Conservation (phyloP, 2,329 filamentous ascomycete species). For the Fusarium tjaetaba region DNA sequence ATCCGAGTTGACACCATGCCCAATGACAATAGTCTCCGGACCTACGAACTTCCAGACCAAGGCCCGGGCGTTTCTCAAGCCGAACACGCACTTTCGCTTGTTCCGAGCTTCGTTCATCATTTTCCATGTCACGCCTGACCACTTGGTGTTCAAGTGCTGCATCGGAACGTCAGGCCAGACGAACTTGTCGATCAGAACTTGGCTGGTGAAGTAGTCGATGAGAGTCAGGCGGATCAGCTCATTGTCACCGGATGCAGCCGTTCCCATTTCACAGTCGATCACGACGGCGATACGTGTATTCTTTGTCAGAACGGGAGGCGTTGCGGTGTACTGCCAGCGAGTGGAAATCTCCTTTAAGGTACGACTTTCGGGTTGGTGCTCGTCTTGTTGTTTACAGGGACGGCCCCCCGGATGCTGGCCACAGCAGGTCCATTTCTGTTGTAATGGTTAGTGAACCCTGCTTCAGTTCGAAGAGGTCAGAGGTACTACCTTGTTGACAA, state of each 20-base stretch:
- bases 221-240: slow-evolving; percentile 63
- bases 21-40: slow-evolving; percentile 58
- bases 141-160: slow-evolving; percentile 60
- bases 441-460: not conserved
- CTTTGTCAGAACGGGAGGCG: not conserved
- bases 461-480: rapidly evolving
- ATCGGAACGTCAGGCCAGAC: slow-evolving; percentile 59
- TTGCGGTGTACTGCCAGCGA: slow-evolving; percentile 13
- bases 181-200: slow-evolving; percentile 60
- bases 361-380: not conserved
- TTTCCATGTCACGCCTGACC: slow-evolving; percentile 57
- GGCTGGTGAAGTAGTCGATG: slow-evolving; percentile 61
- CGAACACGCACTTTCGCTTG: slow-evolving; percentile 50
- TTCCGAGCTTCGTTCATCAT: slow-evolving; percentile 52
- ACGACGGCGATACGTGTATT: slow-evolving; percentile 48
- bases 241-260: slow-evolving; percentile 52
- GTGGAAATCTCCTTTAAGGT: not conserved
- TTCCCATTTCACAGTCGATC: slow-evolving; percentile 67
- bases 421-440: slow-evolving; percentile 24
- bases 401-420: not conserved
- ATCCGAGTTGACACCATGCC: slow-evolving; percentile 49
- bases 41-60: slow-evolving; percentile 57
- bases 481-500: not conserved
- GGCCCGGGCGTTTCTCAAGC: slow-evolving; percentile 53
- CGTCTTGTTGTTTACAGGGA: slow-evolving; percentile 2